phyloP scores from a whole-genome alignment of 2,329 filamentous ascomycete species.

The Boeremia lycopersici region DNA sequence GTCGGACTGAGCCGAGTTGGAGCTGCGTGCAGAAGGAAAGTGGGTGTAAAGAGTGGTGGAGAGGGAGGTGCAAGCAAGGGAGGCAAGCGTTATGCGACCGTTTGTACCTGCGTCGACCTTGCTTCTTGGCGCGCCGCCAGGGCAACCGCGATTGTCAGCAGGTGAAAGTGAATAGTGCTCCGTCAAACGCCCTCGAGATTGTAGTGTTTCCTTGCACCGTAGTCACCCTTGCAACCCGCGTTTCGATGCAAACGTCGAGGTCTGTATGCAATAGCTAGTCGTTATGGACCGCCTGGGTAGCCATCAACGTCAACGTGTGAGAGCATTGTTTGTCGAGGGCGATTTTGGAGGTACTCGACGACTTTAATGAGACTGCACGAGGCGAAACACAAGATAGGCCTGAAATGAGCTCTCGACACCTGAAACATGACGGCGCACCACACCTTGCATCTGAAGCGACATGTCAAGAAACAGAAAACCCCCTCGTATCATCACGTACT shows the following conservation, averaged over 20 bases:
- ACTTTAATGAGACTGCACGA: conserved; percentile 22
- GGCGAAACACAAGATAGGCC: conserved; percentile 25
- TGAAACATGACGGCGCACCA: conserved; percentile 31
- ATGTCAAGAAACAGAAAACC: background rate
- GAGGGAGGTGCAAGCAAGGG: conserved; percentile 25
- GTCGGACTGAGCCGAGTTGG: conserved; percentile 24
- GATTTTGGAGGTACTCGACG: conserved; percentile 8
- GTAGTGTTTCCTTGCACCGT: background rate
- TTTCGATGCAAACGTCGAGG: background rate
- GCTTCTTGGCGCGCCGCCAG: conserved; percentile 20
- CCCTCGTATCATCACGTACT: background rate
- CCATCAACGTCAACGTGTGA: background rate
- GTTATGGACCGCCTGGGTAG: conserved; percentile 1
- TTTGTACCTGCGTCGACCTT: conserved; percentile 20
- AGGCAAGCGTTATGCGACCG: conserved; percentile 17
- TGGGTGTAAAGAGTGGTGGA: conserved; percentile 28
- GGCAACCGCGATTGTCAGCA: conserved; percentile 18
- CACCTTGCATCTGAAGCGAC: conserved; percentile 2
- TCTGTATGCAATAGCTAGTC: background rate
- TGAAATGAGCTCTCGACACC: conserved; percentile 22
- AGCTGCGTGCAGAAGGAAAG: conserved; percentile 20
- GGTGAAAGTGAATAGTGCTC: conserved; percentile 8
- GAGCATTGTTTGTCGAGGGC: conserved; percentile 13
- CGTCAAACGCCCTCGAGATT: background rate
- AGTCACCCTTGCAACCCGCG: background rate